Evolutionary conservation across 208 protist genomes (phyloP), one percentile per base, ranked within the genome.

Genomic region (Leptomonas pyrrhocoris): DNA sequence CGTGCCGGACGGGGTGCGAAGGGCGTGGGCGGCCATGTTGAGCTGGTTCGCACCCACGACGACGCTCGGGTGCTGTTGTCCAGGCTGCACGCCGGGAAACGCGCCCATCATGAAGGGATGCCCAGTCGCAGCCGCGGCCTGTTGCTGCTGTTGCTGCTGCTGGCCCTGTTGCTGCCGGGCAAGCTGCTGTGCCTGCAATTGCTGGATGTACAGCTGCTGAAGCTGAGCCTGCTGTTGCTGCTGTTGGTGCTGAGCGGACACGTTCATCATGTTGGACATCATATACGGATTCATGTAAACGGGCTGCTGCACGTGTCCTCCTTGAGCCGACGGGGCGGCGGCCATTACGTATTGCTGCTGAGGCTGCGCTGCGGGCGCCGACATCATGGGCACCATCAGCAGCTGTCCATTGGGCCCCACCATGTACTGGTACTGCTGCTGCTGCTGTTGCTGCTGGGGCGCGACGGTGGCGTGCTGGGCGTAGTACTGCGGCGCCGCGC

Each of bases 361-460:
- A 23, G 42, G 38, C 51, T 57, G 48, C 23, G 64, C 27, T 2
- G 63, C n/a, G 16, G 65, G 45, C 18, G 78, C 36, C 0, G 64
- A 21, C 57, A 63, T 53, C 36, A 85, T 61, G 2, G 80, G 76
- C 59, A 79, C 50, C 53, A 81, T 51, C 54, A 85, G 34, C 45
- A 82, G 45, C 49, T 85, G 80, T 1, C 80, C 80, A 16, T 59
- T 64, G 1, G 80, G 69, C 2, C 71, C 67, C 55, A 82, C 65
- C 62, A 80, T 60, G 66, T 82, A 85, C 25, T 80, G 79, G 30
- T 60, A 73, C 38, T 74, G 67, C 55, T 80, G 77, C n/a, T 60
- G 76, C 13, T n/a, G n/a, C 57, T 80, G 77, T 45, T 69, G 65
- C 36, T 72, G 75, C 45, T 23, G 63, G 7, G 68, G 74, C 18